Conservation (phyloP, 73 alveolate species). For the Blepharisma stoltei region DNA sequence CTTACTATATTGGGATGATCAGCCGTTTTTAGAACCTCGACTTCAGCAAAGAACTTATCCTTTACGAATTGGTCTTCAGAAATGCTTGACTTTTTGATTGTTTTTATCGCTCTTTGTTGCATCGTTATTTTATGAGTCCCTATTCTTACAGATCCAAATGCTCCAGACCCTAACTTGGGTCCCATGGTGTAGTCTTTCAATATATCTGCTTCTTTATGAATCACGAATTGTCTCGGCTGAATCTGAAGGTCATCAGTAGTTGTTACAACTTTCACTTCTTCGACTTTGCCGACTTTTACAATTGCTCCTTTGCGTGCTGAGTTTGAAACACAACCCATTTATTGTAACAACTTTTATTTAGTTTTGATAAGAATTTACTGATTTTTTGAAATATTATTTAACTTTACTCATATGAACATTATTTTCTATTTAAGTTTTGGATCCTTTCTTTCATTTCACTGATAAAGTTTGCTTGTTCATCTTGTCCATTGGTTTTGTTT, state of each 20-base stretch:
- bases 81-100: background rate
- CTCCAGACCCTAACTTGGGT: slow-evolving; percentile 59
- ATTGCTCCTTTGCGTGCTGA: too few relatives aligned
- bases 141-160: slow-evolving; percentile 67
- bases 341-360: too few relatives aligned
- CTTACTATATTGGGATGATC: slow-evolving; percentile 1
- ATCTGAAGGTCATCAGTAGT: too few relatives aligned
- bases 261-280: too few relatives aligned
- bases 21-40: background rate
- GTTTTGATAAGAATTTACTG: too few relatives aligned
- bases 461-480: background rate
- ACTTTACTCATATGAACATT: background rate
- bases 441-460: slow-evolving; percentile 14
- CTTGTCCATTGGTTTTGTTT: background rate
- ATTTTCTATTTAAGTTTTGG: slow-evolving; percentile 27
- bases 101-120: slow-evolving; percentile 53
- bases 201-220: too few relatives aligned
- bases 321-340: too few relatives aligned
- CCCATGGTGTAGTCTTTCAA: slow-evolving; percentile 33
- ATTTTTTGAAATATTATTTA: too few relatives aligned
- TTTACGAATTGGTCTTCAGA: too few relatives aligned
- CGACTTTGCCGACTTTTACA: too few relatives aligned
- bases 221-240: too few relatives aligned
- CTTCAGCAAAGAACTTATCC: background rate
- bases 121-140: slow-evolving; percentile 55